These are phyloP conservation scores for Septoria linicola DNA, from an alignment of 2,329 filamentous ascomycete genomes.

Conservation along the genomic window DNA sequence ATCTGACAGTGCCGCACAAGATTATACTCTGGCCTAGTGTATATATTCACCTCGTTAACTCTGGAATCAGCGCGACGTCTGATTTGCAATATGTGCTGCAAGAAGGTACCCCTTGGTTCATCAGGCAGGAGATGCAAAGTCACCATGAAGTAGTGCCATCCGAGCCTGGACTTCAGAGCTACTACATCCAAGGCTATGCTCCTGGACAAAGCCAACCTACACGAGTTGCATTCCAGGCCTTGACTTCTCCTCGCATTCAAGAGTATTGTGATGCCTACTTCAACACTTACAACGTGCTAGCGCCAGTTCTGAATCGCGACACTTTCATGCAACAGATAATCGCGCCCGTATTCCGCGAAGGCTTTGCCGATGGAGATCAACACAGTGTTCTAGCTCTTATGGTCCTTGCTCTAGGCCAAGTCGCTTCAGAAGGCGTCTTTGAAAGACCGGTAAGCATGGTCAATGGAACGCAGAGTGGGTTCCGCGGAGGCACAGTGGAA, in stretches of 20 bases:
- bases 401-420: constrained; percentile 59
- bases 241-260: constrained; percentile 54
- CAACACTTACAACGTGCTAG: constrained; percentile 58
- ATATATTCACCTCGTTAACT: constrained; percentile 40
- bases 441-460: constrained; percentile 49
- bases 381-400: constrained; percentile 56
- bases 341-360: constrained; percentile 47
- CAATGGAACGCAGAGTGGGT: constrained; percentile 51
- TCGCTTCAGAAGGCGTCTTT: constrained; percentile 54
- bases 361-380: constrained; percentile 52
- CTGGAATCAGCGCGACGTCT: constrained; percentile 35
- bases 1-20: constrained; percentile 50
- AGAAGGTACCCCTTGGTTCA: constrained; percentile 43
- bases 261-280: constrained; percentile 57
- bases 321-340: constrained; percentile 53
- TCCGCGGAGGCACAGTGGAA: constrained; percentile 52
- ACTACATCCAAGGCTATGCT: constrained; percentile 20
- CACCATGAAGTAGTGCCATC: constrained; percentile 34
- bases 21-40: constrained; percentile 51
- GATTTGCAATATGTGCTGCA: constrained; percentile 40
- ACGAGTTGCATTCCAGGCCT: constrained; percentile 35
- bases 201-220: constrained; percentile 19
- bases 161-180: constrained; percentile 32
- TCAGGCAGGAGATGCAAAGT: constrained; percentile 37
- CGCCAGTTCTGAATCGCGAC: constrained; percentile 59